Percentiles rank a stretch among this genome's conserved stretches.
Conservation (phyloP, 1,284 basidiomycete genomes). For the Mycena sp. region DNA sequence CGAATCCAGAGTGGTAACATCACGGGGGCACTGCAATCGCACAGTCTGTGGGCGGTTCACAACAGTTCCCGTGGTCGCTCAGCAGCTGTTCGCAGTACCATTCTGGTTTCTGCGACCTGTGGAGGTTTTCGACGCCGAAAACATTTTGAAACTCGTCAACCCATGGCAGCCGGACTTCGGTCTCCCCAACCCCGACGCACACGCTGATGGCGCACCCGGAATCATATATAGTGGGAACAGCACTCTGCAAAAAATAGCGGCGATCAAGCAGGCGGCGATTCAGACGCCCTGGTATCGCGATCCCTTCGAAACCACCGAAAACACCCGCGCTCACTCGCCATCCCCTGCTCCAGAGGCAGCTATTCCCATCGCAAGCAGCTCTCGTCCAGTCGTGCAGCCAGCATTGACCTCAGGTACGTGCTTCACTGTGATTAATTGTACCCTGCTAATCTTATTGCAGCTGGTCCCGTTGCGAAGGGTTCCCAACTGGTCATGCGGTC, state of each 20-base stretch:
- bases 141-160: not conserved
- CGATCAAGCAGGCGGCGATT: not conserved
- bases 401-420: too few relatives aligned
- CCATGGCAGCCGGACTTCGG: not conserved
- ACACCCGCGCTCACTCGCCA: not conserved
- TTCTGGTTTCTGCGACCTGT: not conserved
- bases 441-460: too few relatives aligned
- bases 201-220: not conserved
- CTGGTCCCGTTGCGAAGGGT: too few relatives aligned
- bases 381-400: not conserved
- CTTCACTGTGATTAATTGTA: too few relatives aligned
- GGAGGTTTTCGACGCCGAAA: not conserved
- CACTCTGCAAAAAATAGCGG: not conserved
- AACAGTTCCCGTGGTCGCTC: not conserved
- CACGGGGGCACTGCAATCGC: too few relatives aligned
- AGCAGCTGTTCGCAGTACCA: not conserved
- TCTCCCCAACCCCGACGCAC: not conserved
- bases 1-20: not conserved
- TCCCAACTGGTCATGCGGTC: too few relatives aligned
- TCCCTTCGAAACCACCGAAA: not conserved
- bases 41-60: too few relatives aligned
- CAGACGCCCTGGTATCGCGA: not conserved
- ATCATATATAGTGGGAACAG: not conserved
- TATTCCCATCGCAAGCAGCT: not conserved
- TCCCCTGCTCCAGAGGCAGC: not conserved